phyloP scores from a whole-genome alignment of 2,329 filamentous ascomycete species.

The Torrubiellomyces zombiae region DNA sequence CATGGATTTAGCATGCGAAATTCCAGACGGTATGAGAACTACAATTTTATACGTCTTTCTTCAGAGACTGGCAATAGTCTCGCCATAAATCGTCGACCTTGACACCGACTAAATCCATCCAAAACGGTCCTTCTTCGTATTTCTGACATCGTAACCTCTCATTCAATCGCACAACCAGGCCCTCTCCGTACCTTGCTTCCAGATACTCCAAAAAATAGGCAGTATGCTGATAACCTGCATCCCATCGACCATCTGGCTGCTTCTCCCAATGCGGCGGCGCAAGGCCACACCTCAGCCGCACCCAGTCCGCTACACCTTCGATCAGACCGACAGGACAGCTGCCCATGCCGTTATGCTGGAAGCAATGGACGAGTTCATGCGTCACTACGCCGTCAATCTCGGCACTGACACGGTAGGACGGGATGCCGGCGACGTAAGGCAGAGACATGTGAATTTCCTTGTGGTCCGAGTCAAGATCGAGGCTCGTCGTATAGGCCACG shows the following conservation, averaged over 20 bases:
- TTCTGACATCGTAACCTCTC: conserved; percentile 43
- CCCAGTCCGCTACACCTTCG: conserved; percentile 89
- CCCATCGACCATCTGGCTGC: conserved; percentile 49
- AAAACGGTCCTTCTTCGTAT: conserved; percentile 51
- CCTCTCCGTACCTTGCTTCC: conserved; percentile 46
- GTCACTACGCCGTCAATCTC: conserved; percentile 75
- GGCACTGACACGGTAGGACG: conserved; percentile 23
- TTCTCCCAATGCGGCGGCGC: conserved; percentile 72
- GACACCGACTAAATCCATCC: conserved; percentile 50
- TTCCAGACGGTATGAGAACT: too few relatives aligned
- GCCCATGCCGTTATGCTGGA: conserved; percentile 56
- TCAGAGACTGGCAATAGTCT: too few relatives aligned
- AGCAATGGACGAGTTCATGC: conserved; percentile 92
- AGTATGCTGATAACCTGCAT: conserved; percentile 77
- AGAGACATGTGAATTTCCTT: conserved; percentile 87
- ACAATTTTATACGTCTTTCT: too few relatives aligned
- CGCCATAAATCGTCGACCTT: conserved; percentile 56
- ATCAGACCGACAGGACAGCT: conserved; percentile 60
- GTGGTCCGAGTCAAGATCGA: conserved; percentile 64
- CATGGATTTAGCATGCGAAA: too few relatives aligned
- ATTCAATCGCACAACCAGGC: conserved; percentile 47
- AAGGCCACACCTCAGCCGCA: conserved; percentile 57
- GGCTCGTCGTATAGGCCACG: conserved; percentile 77
- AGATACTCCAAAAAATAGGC: conserved; percentile 83
- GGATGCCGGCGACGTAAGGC: conserved; percentile 46